phyloP scores from a whole-genome alignment of 2,329 filamentous ascomycete genomes.

The Pyrenophora tritici-repentis region DNA sequence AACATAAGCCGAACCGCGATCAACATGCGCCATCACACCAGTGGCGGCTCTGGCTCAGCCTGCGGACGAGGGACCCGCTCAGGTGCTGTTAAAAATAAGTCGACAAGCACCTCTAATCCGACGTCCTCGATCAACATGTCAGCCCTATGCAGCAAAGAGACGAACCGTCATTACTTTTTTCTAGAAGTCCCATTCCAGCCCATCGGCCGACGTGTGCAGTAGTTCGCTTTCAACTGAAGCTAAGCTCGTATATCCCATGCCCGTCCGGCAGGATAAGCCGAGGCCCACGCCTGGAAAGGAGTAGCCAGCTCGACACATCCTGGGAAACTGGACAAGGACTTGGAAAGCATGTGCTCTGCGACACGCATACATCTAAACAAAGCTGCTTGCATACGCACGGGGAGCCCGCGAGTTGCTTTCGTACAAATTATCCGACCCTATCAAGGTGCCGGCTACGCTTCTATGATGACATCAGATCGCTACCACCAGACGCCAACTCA shows the following conservation, averaged over 20 bases:
- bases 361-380: neutral
- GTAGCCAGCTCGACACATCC: no score
- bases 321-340: no score
- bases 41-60: slow-evolving; percentile 4
- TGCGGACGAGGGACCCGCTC: slow-evolving; percentile 6
- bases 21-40: slow-evolving; percentile 8
- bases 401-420: neutral
- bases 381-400: neutral
- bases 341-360: neutral
- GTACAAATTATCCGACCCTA: neutral
- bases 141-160: neutral
- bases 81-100: slow-evolving; percentile 19
- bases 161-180: neutral
- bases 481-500: neutral
- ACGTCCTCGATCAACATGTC: slow-evolving; percentile 13
- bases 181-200: neutral
- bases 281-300: no score
- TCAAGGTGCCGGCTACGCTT: neutral
- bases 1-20: slow-evolving; percentile 21
- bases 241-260: no score
- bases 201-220: no score
- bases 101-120: slow-evolving; percentile 19
- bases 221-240: no score
- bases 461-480: slow-evolving; percentile 4
- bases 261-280: no score